Evolutionary conservation across 768 basidiomycete species (phyloP), one percentile per base, ranked within the genome.

Genomic region (Jaapia argillacea): DNA sequence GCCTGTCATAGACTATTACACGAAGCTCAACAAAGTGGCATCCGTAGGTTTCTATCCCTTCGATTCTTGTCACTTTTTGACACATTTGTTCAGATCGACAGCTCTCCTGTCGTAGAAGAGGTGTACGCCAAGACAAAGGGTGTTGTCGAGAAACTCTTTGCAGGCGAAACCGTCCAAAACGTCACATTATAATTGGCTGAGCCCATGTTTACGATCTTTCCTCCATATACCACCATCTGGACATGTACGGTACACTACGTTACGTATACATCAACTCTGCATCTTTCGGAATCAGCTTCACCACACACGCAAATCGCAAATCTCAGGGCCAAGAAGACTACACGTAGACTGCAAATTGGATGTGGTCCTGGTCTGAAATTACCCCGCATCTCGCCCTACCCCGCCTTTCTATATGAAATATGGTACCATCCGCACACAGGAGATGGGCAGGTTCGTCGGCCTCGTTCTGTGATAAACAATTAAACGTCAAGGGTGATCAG

Each of bases 1-100:
- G 85, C 94, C 96, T 5, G 94, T 99, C 41, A 88, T 99, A 44
- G 68, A 90, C 37, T 72, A 92, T 61, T 93, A 94, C 59, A 60
- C 68, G 41, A 58, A 64, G 37, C 60, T 69, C 40, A 68, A 64
- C 51, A 92, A 88, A 60, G 86, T 96, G 10, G 78, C 81, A 25
- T 77, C 89, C 70, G 92, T 92, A 52, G 45, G 75, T 48, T 14
- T 27, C 5, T 16, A 3, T 23, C 23, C n/a, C 22, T 40, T 25
- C 16, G n/a, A 1, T 24, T 22, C 10, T 20, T 23, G 24, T 13
- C 5, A 25, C 31, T 31, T 35, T 24, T 46, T 35, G n/a, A n/a
- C n/a, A 45, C 38, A 40, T 36, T 5, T 1, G 43, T 13, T 5
- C 51, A 88, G 85, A 72, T 89, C 45, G 75, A 89, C 53, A 77